Evolutionary conservation across 208 protist genomes (phyloP).

Genomic region (Trypanosomatidae sp.): DNA sequence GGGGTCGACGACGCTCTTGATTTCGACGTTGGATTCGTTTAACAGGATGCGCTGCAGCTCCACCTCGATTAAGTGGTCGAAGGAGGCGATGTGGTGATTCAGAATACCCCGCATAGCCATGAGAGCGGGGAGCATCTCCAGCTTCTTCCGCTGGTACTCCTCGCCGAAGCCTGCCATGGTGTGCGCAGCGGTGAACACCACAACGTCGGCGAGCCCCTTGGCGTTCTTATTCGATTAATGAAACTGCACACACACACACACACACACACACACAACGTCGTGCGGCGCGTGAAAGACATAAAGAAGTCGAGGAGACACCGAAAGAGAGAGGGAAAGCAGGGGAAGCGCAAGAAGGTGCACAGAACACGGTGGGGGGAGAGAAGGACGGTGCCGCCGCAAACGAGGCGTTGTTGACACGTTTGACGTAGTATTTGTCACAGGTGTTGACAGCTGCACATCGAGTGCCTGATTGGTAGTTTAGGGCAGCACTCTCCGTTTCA

Average conservation of each 20-base stretch:
- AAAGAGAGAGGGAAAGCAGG: background rate
- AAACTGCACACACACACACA: background rate
- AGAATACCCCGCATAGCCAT: constrained; percentile 87
- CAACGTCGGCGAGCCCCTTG: no score
- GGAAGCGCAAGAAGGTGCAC: constrained; percentile 1
- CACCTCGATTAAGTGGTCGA: constrained; percentile 84
- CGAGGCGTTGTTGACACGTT: background rate
- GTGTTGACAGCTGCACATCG: background rate
- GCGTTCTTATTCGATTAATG: background rate
- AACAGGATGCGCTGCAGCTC: constrained; percentile 87
- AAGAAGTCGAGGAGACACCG: background rate
- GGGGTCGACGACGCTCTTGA: constrained; percentile 84
- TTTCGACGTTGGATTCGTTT: constrained; percentile 88
- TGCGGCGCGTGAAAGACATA: no score
- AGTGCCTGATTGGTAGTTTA: background rate
- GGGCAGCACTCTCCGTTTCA: background rate
- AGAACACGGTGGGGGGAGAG: background rate
- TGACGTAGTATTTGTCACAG: background rate
- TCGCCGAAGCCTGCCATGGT: constrained; percentile 29
- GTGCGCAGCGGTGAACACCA: background rate
- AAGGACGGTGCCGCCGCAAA: background rate
- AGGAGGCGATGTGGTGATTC: constrained; percentile 90
- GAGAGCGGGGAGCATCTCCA: constrained; percentile 80
- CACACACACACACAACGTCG: no score
- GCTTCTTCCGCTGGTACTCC: constrained; percentile 70